Conservation (phyloP, 768 basidiomycete genomes). For the Terana coerulea region DNA sequence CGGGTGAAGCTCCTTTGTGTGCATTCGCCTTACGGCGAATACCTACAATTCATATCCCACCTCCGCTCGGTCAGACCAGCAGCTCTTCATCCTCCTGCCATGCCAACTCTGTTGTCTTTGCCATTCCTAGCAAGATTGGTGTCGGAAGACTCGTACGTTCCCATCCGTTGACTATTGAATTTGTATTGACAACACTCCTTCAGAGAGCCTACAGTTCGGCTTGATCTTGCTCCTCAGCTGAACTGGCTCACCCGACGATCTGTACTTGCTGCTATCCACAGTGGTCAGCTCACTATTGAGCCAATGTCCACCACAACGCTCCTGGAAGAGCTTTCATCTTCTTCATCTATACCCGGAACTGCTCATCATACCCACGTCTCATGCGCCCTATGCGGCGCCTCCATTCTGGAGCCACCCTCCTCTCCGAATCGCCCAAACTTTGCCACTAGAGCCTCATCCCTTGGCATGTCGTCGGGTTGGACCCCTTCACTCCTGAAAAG, state of each 20-base stretch:
- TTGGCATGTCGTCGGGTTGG: conserved; percentile 38
- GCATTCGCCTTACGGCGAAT: conserved; percentile 80
- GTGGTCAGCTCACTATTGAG: conserved; percentile 84
- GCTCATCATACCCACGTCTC: conserved; percentile 48
- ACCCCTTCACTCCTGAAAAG: conserved; percentile 61
- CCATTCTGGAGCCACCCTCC: conserved; percentile 36
- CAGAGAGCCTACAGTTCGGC: conserved; percentile 88
- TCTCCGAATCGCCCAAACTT: conserved; percentile 29
- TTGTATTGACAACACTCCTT: conserved; percentile 14
- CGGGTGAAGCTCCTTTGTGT: conserved; percentile 52
- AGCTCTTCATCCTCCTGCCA: conserved; percentile 56
- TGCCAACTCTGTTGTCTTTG: conserved; percentile 70
- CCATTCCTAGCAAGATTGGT: conserved; percentile 76
- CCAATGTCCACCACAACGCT: conserved; percentile 66
- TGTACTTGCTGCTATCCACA: conserved; percentile 80
- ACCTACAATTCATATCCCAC: conserved; percentile 71
- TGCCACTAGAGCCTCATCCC: conserved; percentile 27
- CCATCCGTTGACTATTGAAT: conserved; percentile 10
- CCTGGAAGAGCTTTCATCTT: conserved; percentile 45
- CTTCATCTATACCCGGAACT: conserved; percentile 41
- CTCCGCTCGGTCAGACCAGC: conserved; percentile 66
- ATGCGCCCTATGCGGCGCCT: conserved; percentile 78
- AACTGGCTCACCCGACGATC: conserved; percentile 91
- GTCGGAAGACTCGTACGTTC: conserved; percentile 80
- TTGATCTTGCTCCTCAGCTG: conserved; percentile 91